phyloP scores from a whole-genome alignment of 305 asterid species.

The Fraxinus velutina region DNA sequence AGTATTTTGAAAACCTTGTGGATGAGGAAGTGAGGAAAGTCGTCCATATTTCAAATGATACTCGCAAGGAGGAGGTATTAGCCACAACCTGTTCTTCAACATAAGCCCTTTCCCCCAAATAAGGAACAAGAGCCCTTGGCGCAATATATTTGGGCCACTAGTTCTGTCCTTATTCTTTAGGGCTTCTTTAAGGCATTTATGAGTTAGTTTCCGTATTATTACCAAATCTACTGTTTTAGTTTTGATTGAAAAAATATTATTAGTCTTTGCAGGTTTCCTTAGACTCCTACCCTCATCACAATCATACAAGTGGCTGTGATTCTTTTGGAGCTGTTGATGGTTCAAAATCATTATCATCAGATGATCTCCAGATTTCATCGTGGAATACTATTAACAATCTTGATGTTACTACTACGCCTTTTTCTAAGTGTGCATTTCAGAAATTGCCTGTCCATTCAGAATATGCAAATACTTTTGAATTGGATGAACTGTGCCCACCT shows the following conservation, averaged over 20 bases:
- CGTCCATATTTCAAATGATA: constrained; percentile 33
- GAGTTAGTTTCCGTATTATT: background rate
- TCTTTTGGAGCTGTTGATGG: constrained; percentile 28
- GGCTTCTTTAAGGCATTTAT: background rate
- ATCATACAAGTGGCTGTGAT: constrained; percentile 34
- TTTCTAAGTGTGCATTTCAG: constrained; percentile 52
- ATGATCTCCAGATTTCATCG: constrained; percentile 24
- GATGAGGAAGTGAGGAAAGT: constrained; percentile 61
- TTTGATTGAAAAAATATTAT: constrained; percentile 15
- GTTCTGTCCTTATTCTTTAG: constrained; percentile 10
- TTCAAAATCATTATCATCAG: constrained; percentile 31
- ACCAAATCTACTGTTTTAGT: background rate
- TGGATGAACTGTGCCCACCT: constrained; percentile 59
- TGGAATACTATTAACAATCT: constrained; percentile 25
- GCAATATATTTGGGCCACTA: constrained; percentile 4
- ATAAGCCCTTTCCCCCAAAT: constrained; percentile 1
- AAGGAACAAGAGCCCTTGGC: constrained; percentile 1
- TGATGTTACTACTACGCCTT: constrained; percentile 31
- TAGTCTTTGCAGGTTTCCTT: constrained; percentile 48
- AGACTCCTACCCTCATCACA: constrained; percentile 26
- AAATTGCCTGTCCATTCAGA: constrained; percentile 51
- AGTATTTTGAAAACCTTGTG: constrained; percentile 45
- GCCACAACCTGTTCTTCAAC: constrained; percentile 17
- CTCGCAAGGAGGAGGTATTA: constrained; percentile 48
- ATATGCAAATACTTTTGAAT: constrained; percentile 34